Evolutionary conservation across 2,329 filamentous ascomycete species (phyloP), one percentile per base, ranked within the genome.

Genomic region (Zasmidium angulare): DNA sequence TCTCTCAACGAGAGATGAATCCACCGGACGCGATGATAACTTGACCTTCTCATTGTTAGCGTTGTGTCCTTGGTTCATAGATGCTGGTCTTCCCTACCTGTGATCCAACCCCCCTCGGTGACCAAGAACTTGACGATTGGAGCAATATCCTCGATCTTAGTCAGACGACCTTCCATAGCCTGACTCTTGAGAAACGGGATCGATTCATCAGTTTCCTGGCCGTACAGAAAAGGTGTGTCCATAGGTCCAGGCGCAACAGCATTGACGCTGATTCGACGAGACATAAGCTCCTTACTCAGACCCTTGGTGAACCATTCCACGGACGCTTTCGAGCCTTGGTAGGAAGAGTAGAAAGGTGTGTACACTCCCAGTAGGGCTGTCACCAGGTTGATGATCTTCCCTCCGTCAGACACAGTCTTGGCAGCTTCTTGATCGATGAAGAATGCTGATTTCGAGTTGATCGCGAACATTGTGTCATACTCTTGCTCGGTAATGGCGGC

Each of bases 251-350:
- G 61, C 9, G 55, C 59, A 24, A 63, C 54, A 12, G 58, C 51
- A 23, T 63, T 63, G 43, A 61, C 61, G 26, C 46, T 55, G 43
- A 61, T 53, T 7, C 59, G 21, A 10, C 55, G 50, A 22, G 50
- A 3, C 11, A 40, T 40, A 12, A 63, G 21, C 31, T 63, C 61
- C 46, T 63, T 63, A 1, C 29, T 43, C 21, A 62, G 17, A n/a
- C 61, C 61, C 7, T 40, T 50, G 11, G 61, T 63, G 55, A 63
- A 63, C 17, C 50, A 47, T 23, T 63, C 61, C 11, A 63, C 61
- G 2, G 61, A 59, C 6, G 58, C 61, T 48, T 63, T 63, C 46
- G 46, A 40, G 31, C 61, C 61, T 12, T 29, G 22, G 47, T 63
- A 63, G 0, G 52, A 43, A 2, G 61, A 59, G 46, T 63, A 63